Evolutionary conservation across 2,329 filamentous ascomycete genomes (phyloP).

Genomic region (Ceratocystis cacaofunesta): DNA sequence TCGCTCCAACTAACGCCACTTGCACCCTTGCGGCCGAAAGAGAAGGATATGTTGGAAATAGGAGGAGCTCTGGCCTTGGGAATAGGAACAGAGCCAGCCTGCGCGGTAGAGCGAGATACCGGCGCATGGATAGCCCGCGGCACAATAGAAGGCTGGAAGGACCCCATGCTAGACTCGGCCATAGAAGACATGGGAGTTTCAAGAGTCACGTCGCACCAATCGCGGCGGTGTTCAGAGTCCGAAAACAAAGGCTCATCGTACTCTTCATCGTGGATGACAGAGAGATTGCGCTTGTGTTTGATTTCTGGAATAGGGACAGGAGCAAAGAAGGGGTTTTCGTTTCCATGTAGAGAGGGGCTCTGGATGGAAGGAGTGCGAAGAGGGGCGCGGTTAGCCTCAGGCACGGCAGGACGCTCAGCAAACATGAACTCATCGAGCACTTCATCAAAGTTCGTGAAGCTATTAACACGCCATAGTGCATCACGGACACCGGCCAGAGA

Average conservation of each 20-base stretch:
- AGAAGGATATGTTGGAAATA: conserved; percentile 56
- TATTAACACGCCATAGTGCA: conserved; percentile 63
- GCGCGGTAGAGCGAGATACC: not conserved
- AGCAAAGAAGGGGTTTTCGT: conserved; percentile 22
- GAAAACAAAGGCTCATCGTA: conserved; percentile 77
- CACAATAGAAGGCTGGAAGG: conserved; percentile 31
- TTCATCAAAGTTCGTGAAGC: conserved; percentile 90
- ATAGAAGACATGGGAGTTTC: conserved; percentile 71
- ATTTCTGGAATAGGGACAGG: conserved; percentile 3
- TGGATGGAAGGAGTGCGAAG: conserved; percentile 90
- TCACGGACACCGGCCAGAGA: conserved; percentile 65
- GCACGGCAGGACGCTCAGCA: conserved; percentile 58
- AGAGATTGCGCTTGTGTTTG: conserved; percentile 40
- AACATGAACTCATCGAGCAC: conserved; percentile 72
- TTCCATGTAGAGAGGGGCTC: conserved; percentile 42
- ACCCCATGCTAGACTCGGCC: conserved; percentile 42
- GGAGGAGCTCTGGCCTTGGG: conserved; percentile 61
- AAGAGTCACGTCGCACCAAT: conserved; percentile 66
- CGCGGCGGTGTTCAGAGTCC: conserved; percentile 54
- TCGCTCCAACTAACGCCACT: conserved; percentile 99
- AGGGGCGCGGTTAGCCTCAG: conserved; percentile 83
- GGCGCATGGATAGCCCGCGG: conserved; percentile 27
- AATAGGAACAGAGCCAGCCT: conserved; percentile 59
- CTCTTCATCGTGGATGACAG: conserved; percentile 60
- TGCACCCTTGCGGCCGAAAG: conserved; percentile 62